Percentiles rank a stretch among this genome's conserved stretches.
Evolutionary conservation across 225 moss, liverwort and hornwort genomes (phyloP).

Genomic region (Sphagnum tenellum): DNA sequence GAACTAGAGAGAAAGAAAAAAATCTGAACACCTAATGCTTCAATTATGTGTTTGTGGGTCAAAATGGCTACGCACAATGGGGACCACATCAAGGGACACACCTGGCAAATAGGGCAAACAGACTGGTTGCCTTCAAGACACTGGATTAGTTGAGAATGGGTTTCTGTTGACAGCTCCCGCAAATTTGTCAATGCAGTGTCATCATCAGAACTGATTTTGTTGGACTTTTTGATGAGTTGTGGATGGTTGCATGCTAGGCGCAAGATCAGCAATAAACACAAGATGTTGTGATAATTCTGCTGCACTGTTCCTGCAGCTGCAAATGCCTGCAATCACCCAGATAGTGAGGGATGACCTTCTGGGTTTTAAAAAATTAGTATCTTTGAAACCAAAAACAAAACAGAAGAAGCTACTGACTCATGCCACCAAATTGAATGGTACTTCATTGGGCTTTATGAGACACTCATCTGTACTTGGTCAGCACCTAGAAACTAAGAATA

Average conservation of each 20-base stretch:
- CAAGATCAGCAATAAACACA: constrained; percentile 91
- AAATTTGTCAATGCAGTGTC: constrained; percentile 62
- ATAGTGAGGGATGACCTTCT: no score
- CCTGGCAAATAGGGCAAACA: constrained; percentile 84
- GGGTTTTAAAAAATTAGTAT: no score
- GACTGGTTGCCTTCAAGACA: constrained; percentile 58
- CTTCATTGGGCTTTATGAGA: no score
- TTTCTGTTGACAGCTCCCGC: constrained; percentile 41
- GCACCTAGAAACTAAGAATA: no score
- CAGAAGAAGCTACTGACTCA: no score
- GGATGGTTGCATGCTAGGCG: constrained; percentile 99
- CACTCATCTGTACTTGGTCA: no score
- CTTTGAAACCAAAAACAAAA: no score
- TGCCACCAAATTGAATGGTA: no score
- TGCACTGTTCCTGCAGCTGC: constrained; percentile 95
- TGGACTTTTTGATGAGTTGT: constrained; percentile 71
- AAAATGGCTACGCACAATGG: no score
- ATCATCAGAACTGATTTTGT: constrained; percentile 55
- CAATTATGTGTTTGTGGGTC: no score
- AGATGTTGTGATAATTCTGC: constrained; percentile 92
- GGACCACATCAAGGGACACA: constrained; percentile 10
- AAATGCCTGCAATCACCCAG: constrained; percentile 44
- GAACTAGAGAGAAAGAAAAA: no score
- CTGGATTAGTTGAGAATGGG: constrained; percentile 56
- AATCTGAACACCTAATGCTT: no score